Percentiles rank a stretch among this genome's conserved stretches.
Conservation (phyloP, 2,329 filamentous ascomycete species). For the Immersiporthe knoxdaviesiana region DNA sequence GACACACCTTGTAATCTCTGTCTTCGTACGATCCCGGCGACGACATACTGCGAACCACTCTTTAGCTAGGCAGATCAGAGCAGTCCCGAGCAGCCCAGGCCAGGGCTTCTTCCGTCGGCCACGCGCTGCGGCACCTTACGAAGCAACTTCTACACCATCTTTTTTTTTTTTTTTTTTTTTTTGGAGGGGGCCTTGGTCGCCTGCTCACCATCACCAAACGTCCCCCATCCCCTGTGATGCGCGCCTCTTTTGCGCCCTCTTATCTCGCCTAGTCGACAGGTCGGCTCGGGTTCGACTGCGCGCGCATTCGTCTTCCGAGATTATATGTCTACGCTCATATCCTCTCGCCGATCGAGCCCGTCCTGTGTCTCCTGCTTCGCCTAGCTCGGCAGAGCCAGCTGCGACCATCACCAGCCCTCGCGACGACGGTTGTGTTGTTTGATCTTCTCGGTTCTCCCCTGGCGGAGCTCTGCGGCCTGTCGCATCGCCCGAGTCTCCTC, state of each 20-base stretch:
- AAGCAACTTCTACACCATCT: constrained; percentile 13
- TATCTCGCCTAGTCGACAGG: constrained; percentile 23
- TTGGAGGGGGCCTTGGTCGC: too few relatives aligned
- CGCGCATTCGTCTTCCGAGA: constrained; percentile 7
- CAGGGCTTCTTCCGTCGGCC: background rate
- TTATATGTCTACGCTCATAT: background rate
- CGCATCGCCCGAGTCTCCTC: background rate
- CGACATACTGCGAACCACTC: background rate
- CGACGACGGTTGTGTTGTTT: background rate
- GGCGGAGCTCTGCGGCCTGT: background rate
- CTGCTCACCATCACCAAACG: constrained; percentile 20
- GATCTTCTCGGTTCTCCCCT: background rate
- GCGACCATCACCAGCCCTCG: constrained; percentile 18
- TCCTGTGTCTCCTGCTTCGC: constrained; percentile 5
- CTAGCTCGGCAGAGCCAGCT: constrained; percentile 19
- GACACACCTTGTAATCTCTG: background rate
- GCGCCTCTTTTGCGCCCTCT: constrained; percentile 21
- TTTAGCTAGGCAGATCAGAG: background rate
- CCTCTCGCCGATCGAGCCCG: constrained; percentile 22
- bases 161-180: too few relatives aligned
- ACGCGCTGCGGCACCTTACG: background rate
- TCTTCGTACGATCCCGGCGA: background rate
- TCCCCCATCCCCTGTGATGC: constrained; percentile 1
- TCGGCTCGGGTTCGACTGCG: constrained; percentile 1
- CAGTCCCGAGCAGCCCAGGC: background rate